A percentile compares a stretch with the other conserved stretches of the same genome.
Evolutionary conservation across 1,284 basidiomycete species (phyloP).

Genomic region (Peniophora sp.): DNA sequence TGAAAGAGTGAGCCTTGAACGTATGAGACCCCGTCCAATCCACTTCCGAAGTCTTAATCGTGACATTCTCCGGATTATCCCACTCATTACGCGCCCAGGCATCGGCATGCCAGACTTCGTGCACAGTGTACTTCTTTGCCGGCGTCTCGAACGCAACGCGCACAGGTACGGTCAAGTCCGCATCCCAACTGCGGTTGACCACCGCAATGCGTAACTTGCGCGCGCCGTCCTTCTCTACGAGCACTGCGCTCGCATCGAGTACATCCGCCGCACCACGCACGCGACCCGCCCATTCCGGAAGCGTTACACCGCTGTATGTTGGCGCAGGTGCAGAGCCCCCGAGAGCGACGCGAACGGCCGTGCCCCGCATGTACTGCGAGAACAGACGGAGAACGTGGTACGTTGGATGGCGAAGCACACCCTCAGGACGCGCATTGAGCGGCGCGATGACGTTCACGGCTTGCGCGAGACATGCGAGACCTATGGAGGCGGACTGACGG

Average conservation of each 20-base stretch:
- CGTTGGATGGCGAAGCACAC: slow-evolving; percentile 44
- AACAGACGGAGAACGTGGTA: slow-evolving; percentile 48
- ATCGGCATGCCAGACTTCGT: slow-evolving; percentile 38
- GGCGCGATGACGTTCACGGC: slow-evolving; percentile 51
- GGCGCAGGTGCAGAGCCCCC: slow-evolving; percentile 16
- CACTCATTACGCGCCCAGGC: slow-evolving; percentile 34
- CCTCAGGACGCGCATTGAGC: slow-evolving; percentile 28
- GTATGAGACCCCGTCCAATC: slow-evolving; percentile 28
- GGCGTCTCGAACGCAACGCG: slow-evolving; percentile 26
- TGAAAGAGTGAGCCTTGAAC: slow-evolving; percentile 41
- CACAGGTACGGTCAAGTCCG: slow-evolving; percentile 28
- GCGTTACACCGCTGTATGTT: slow-evolving; percentile 37
- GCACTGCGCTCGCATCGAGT: slow-evolving; percentile 41
- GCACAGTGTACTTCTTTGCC: slow-evolving; percentile 23
- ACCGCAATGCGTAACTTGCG: slow-evolving; percentile 34
- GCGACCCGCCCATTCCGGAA: slow-evolving; percentile 37
- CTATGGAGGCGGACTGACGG: slow-evolving; percentile 50
- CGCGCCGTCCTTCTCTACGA: slow-evolving; percentile 19
- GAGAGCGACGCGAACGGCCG: slow-evolving; percentile 33
- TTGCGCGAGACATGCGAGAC: slow-evolving; percentile 61
- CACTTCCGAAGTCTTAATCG: slow-evolving; percentile 23
- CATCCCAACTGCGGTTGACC: slow-evolving; percentile 34
- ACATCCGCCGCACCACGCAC: slow-evolving; percentile 30
- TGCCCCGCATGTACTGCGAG: slow-evolving; percentile 45
- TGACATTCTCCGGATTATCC: slow-evolving; percentile 18